Percentiles rank a stretch among this genome's conserved stretches.
Conservation (phyloP, 2,329 filamentous ascomycete species). For the Nothophaeocryptopus gaeumannii region DNA sequence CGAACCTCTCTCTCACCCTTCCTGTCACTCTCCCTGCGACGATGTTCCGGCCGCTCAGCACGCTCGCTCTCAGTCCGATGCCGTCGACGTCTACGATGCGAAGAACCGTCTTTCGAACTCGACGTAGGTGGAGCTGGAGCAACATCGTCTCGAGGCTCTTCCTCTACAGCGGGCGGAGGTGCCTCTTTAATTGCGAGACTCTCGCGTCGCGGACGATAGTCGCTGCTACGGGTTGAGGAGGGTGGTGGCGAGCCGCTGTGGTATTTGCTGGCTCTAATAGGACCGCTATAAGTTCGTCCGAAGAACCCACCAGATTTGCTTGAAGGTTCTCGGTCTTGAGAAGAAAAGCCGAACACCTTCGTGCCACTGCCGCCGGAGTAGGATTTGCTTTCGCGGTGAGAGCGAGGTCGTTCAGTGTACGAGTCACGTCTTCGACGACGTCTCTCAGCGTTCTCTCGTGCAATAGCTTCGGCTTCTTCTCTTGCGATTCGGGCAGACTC, state of each 20-base stretch:
- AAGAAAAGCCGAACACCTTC: background rate
- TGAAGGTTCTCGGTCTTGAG: background rate
- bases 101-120: slow-evolving; percentile 14
- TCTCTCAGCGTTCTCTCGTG: slow-evolving; percentile 22
- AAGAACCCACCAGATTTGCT: background rate
- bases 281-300: slow-evolving; percentile 7
- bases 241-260: background rate
- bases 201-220: slow-evolving; percentile 7
- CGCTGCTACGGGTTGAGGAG: background rate
- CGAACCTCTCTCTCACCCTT: background rate
- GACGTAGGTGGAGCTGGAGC: background rate
- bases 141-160: background rate
- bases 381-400: slow-evolving; percentile 17
- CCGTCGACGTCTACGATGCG: slow-evolving; percentile 13
- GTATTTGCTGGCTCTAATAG: slow-evolving; percentile 11
- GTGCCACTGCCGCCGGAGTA: background rate
- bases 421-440: slow-evolving; percentile 17
- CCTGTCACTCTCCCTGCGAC: slow-evolving; percentile 5
- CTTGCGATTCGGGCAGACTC: slow-evolving; percentile 21
- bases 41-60: background rate
- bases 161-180: slow-evolving; percentile 2
- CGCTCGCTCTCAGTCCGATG: slow-evolving; percentile 8
- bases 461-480: slow-evolving; percentile 22
- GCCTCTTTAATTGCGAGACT: slow-evolving; percentile 7
- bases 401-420: slow-evolving; percentile 4